Conservation (phyloP, 345 rosid species). For the Camelina hispida region DNA sequence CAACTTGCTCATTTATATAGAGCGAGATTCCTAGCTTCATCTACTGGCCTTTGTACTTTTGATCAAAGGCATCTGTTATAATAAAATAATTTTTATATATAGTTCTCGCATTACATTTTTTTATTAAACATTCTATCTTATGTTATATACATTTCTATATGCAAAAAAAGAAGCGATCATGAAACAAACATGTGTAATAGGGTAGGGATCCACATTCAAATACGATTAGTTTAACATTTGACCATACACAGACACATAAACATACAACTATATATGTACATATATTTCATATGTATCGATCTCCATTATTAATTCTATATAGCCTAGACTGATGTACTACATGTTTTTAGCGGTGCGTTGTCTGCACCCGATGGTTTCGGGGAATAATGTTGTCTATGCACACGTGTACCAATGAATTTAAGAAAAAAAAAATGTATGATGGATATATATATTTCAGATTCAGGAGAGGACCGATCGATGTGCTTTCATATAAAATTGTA, state of each 20-base stretch:
- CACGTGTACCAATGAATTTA: constrained; percentile 25
- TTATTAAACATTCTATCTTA: too few species aligned
- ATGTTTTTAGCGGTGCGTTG: constrained; percentile 34
- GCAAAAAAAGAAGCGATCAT: neutral
- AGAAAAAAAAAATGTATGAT: neutral
- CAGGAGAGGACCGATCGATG: neutral
- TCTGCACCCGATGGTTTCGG: constrained; percentile 30
- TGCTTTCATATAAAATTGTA: neutral
- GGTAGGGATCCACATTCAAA: neutral
- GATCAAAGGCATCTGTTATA: neutral
- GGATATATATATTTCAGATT: neutral
- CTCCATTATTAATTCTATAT: constrained; percentile 18
- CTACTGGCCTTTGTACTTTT: constrained; percentile 2
- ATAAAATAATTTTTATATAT: neutral
- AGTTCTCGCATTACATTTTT: constrained; percentile 4
- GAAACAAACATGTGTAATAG: constrained; percentile 1
- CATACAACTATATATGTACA: neutral
- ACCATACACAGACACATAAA: neutral
- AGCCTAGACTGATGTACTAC: constrained; percentile 32
- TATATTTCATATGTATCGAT: neutral
- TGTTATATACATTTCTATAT: neutral
- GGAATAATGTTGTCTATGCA: constrained; percentile 14
- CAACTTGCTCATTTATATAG: constrained; percentile 2
- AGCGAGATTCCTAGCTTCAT: constrained; percentile 18
- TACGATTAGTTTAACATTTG: neutral